Evolutionary conservation across 768 basidiomycete genomes (phyloP), one percentile per base, ranked within the genome.

Genomic region (Rubroboletus pulcherrimus): DNA sequence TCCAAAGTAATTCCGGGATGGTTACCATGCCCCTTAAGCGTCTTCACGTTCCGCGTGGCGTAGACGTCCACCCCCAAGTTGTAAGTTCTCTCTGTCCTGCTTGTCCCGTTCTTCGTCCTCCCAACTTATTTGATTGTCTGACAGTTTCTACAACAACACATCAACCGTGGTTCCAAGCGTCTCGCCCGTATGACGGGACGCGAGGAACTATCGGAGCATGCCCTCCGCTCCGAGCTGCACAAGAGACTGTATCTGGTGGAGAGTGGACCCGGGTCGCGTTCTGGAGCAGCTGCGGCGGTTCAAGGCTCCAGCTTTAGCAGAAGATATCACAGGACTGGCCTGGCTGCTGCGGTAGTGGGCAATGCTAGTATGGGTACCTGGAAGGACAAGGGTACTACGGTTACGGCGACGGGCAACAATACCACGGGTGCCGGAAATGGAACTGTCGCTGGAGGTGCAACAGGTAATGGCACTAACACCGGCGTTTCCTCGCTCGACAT

Each of bases 161-260:
- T 87, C 58, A 91, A 89, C 69, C 84, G 82, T 48, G 77, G 79
- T 50, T 72, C 81, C 51, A 78, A 76, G 54, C 86, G 89, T 50
- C 77, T 84, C 49, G 86, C 88, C 8, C 83, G 79, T 47, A 87
- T 91, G 83, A 81, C 81, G 5, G 82, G 86, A 14, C 81, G 79
- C 38, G 71, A 72, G 21, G 77, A 66, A 8, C 85, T 85, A 7
- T 74, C 80, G 21, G 73, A 73, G 14, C 73, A 74, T 26, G 74
- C 77, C 15, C 77, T 89, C 49, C 69, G 73, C 38, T 71, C 61
- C 8, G 77, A 74, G 55, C 66, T 85, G 40, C 64, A 73, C 53
- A 74, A 76, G 59, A 77, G 79, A 40, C 53, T 79, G 54, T 70
- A 70, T 52, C 55, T 77, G 17, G 57, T 77, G 7, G 75, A 75